Base-by-base conservation (phyloP, 2,329 filamentous ascomycete genomes). In the Claviceps monticola region DNA sequence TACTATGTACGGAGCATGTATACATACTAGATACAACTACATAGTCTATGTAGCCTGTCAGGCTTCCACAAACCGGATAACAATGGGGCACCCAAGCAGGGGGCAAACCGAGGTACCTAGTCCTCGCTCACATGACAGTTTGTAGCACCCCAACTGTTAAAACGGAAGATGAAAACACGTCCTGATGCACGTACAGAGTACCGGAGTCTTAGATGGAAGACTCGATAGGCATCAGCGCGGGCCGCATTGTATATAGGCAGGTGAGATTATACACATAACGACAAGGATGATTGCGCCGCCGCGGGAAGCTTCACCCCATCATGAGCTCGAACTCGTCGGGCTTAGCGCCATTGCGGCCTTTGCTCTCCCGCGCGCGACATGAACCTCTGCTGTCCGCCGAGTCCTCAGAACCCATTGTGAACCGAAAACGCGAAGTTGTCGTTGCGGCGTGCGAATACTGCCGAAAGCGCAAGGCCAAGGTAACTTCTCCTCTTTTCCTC, bases 401-500 rank as follows among this genome's bases (percentile, higher is more conserved):
- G 19, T 39, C 47, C 9, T 7, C 11, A n/a, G 47, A 49, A 23
- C 2, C 21, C 16, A 13, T 17, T 14, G 9, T 38, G 14, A 23
- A 23, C 3, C 47, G 47, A n/a, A 49, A 34, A 41, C 21, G 47
- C 41, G 21, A 49, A 2, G 37, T 34, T 42, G 47, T 42, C 5
- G 21, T 49, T 23, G 47, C 47, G 11, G 47, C 47, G n/a, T 49
- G 47, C 29, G 47, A 49, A 14, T 23, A 49, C 14, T 49, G 47
- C 47, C 41, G 47, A 34, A 49, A 49, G 21, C 38, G 47, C 14
- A 49, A 49, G 23, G 47, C 38, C 36, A 49, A 49, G 47, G 47
- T 49, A 29, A 5, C 14, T 23, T 5, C 3, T 14, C 5, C 13
- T 17, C n/a, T 26, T 26, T 5, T 23, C 6, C 5, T 23, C 23